phyloP scores from a whole-genome alignment of 2,329 filamentous ascomycete genomes.

The Botryotinia calthae region DNA sequence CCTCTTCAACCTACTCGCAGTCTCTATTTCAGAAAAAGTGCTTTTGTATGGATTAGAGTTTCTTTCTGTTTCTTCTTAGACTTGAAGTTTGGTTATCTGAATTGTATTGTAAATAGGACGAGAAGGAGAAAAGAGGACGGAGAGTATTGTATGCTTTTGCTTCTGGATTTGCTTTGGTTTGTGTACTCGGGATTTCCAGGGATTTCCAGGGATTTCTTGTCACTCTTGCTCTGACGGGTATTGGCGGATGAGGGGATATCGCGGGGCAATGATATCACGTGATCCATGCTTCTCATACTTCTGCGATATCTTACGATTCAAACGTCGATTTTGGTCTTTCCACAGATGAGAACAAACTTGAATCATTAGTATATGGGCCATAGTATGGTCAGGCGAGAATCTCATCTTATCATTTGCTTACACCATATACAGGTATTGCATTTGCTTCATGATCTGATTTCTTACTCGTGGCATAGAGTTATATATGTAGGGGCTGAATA shows the following conservation, averaged over 20 bases:
- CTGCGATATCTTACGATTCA: neutral
- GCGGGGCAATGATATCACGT: rapidly evolving
- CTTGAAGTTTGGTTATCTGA: too few relatives aligned
- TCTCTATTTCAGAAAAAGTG: too few relatives aligned
- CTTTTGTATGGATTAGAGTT: too few relatives aligned
- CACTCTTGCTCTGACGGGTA: neutral
- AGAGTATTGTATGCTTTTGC: too few relatives aligned
- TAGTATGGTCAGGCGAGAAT: neutral
- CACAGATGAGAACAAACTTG: rapidly evolving
- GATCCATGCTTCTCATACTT: rapidly evolving
- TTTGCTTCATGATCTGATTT: neutral
- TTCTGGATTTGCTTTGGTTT: too few relatives aligned
- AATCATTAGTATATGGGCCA: rapidly evolving
- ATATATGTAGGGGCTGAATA: neutral
- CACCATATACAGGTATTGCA: neutral
- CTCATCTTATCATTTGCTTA: neutral
- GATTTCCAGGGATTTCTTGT: neutral
- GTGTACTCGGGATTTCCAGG: too few relatives aligned
- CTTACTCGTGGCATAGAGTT: neutral
- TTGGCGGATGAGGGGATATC: neutral
- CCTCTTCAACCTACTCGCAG: too few relatives aligned
- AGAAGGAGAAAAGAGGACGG: too few relatives aligned
- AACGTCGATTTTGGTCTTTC: neutral
- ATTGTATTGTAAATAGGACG: too few relatives aligned
- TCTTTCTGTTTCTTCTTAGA: too few relatives aligned